phyloP scores from a whole-genome alignment of 108 stramenopile genomes.

The Skeletonema grethae region DNA sequence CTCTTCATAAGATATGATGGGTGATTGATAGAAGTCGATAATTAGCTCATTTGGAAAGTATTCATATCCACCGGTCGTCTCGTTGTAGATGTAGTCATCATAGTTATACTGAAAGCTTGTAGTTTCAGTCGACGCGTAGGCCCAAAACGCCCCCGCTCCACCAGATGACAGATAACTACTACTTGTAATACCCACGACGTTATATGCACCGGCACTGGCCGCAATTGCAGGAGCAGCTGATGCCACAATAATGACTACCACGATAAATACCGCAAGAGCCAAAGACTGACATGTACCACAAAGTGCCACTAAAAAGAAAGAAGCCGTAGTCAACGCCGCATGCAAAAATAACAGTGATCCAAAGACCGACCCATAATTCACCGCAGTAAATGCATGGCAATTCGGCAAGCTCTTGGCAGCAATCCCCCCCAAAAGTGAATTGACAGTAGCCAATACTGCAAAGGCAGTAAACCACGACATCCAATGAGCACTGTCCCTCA shows the following conservation, averaged over 20 bases:
- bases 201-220: background rate
- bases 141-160: conserved; percentile 16
- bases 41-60: background rate
- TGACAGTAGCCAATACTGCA: conserved; percentile 22
- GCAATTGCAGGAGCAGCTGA: conserved; percentile 27
- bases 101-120: background rate
- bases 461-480: conserved; percentile 51
- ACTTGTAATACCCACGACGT: background rate
- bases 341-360: conserved; percentile 50
- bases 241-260: conserved; percentile 37
- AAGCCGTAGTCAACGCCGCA: conserved; percentile 39
- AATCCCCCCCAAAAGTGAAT: conserved; percentile 43
- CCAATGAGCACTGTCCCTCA: conserved; percentile 52
- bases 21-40: conserved; percentile 19
- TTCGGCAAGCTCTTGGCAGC: conserved; percentile 24
- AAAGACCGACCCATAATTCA: conserved; percentile 45
- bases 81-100: background rate
- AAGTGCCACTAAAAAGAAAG: conserved; percentile 51
- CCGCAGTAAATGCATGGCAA: conserved; percentile 35
- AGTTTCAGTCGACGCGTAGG: conserved; percentile 22
- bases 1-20: conserved; percentile 39
- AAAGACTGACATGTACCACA: conserved; percentile 37
- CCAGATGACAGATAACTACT: too few relatives aligned
- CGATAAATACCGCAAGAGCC: conserved; percentile 26
- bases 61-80: conserved; percentile 9